Evolutionary conservation across 768 basidiomycete genomes (phyloP), one percentile per base, ranked within the genome.

Genomic region (Rhizopogon sp.): DNA sequence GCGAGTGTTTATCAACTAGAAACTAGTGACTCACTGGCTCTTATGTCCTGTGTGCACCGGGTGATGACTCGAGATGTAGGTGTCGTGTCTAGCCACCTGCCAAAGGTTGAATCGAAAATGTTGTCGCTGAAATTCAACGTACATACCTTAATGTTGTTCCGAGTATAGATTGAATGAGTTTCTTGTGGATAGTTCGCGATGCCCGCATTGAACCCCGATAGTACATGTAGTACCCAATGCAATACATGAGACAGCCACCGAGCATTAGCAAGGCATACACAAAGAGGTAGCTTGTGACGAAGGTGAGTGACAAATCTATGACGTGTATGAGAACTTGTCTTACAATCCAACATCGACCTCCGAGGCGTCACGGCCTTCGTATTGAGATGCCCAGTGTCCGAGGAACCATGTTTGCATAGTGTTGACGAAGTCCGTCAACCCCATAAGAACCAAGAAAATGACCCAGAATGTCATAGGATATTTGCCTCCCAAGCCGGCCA

Each of bases 1-100:
- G 52, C n/a, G 1, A 52, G 46, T n/a, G 11, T 46, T 43, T 41
- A 37, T 6, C 1, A 11, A 14, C n/a, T 20, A 28, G 40, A 51
- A 41, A 50, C 17, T 51, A 49, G 33, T 0, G 49, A 58, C 59
- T 42, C 55, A 67, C 73, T 58, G 20, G 55, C 45, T 43, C 60
- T 66, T 20, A 87, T 84, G 62, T 88, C 87, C 52, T 84, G 80
- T 1, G 86, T 88, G 64, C 81, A 82, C 49, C 86, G 76, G 29
- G 83, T 72, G 41, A 87, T 80, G 50, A 90, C 79, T 4, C 87
- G 79, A n/a, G 79, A 78, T 0, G 73, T 73, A 0, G 79, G 79
- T 1, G 77, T 78, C 6, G 65, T 73, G 56, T 82, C 80, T 8
- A 81, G 68, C 75, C 77, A 81, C 56, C 80, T 77, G 25, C 25